Conservation (phyloP, 805 yeast genomes). For the Candida pini region DNA sequence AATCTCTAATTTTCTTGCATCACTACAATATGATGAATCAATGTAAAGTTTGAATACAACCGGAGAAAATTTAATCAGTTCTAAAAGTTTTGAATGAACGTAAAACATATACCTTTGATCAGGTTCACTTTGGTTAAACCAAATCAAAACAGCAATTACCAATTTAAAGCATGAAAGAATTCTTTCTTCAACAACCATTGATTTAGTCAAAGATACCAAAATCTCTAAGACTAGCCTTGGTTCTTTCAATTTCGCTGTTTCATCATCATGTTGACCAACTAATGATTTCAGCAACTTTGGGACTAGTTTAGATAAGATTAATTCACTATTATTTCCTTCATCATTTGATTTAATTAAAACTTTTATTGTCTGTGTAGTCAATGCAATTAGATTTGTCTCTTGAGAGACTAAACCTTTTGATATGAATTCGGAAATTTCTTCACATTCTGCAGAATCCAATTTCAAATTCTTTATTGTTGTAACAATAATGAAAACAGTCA, state of each 20-base stretch:
- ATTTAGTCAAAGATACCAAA: constrained; percentile 39
- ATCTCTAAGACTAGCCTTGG: constrained; percentile 44
- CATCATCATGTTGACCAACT: constrained; percentile 5
- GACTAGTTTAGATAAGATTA: constrained; percentile 39
- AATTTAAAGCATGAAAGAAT: constrained; percentile 26
- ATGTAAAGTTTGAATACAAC: constrained; percentile 45
- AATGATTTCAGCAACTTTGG: constrained; percentile 35
- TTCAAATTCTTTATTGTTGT: constrained; percentile 33
- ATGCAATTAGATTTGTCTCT: constrained; percentile 28
- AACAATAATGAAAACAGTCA: constrained; percentile 40
- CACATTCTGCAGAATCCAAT: constrained; percentile 33
- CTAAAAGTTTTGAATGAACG: constrained; percentile 41
- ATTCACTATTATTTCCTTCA: constrained; percentile 27
- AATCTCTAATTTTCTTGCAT: constrained; percentile 35
- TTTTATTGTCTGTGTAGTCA: constrained; percentile 58
- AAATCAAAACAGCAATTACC: constrained; percentile 25
- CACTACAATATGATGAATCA: constrained; percentile 29
- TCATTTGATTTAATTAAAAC: constrained; percentile 38
- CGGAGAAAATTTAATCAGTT: constrained; percentile 40
- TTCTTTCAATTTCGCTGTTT: constrained; percentile 18
- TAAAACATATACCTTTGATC: constrained; percentile 29
- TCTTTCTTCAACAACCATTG: constrained; percentile 28
- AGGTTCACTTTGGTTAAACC: constrained; percentile 19
- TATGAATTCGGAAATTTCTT: constrained; percentile 29
- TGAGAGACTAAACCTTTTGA: constrained; percentile 30